These are phyloP conservation scores for Rhizopogon sp. DNA, from an alignment of 768 basidiomycete genomes.

Conservation along the genomic window DNA sequence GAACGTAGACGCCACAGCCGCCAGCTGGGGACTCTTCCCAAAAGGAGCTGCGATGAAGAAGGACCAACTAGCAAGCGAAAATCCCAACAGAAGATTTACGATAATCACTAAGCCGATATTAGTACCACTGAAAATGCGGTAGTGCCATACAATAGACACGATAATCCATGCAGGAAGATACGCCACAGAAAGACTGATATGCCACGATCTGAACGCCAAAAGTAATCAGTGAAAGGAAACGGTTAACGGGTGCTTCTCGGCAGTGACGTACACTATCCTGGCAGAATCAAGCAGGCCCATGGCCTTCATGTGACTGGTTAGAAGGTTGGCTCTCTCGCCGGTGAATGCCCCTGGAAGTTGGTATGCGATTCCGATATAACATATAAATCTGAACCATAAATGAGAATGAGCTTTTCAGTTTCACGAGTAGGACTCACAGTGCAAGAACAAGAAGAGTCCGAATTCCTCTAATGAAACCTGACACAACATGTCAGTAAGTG, in stretches of 20 bases:
- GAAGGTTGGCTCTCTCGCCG: constrained; percentile 55
- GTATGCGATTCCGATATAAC: constrained; percentile 70
- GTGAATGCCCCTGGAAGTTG: constrained; percentile 71
- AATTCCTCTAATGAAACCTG: constrained; percentile 62
- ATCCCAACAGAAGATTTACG: constrained; percentile 62
- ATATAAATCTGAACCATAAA: constrained; percentile 46
- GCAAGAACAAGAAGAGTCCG: constrained; percentile 60
- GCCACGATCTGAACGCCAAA: constrained; percentile 45
- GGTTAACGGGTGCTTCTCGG: background rate
- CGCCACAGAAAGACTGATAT: constrained; percentile 54
- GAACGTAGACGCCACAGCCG: constrained; percentile 63
- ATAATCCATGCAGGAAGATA: constrained; percentile 79
- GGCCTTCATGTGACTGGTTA: constrained; percentile 72
- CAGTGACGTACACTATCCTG: constrained; percentile 44
- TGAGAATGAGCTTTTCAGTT: background rate
- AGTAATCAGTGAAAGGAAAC: constrained; percentile 1
- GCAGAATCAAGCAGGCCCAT: constrained; percentile 77
- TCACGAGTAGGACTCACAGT: constrained; percentile 37
- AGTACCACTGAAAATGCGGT: constrained; percentile 58
- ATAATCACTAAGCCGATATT: constrained; percentile 55
- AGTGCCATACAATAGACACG: constrained; percentile 60
- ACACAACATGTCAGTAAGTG: constrained; percentile 3
- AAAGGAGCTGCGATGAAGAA: constrained; percentile 68
- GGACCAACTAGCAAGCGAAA: constrained; percentile 66
- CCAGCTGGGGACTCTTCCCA: constrained; percentile 67